Percentiles rank a stretch among this genome's conserved stretches.
phyloP scores from a whole-genome alignment of 805 yeast species.

The Candida anglica region DNA sequence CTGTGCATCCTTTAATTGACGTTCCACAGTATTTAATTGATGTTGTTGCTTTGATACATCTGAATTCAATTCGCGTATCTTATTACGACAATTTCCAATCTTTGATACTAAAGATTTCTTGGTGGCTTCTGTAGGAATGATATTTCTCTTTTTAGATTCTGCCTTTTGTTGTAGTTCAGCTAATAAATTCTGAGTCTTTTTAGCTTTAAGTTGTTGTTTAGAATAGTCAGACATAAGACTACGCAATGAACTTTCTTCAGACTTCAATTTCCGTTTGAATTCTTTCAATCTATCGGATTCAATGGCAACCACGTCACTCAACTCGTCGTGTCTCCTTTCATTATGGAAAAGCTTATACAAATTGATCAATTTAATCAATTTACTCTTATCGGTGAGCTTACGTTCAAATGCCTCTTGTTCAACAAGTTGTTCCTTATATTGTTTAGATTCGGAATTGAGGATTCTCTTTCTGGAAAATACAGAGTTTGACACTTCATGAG shows the following conservation, averaged over 20 bases:
- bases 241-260: slow-evolving; percentile 23
- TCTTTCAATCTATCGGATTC: slow-evolving; percentile 35
- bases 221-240: slow-evolving; percentile 39
- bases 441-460: slow-evolving; percentile 68
- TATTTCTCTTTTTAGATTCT: slow-evolving; percentile 42
- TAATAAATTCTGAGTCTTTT: slow-evolving; percentile 36
- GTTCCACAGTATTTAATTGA: slow-evolving; percentile 36
- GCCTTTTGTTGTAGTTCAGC: slow-evolving; percentile 31
- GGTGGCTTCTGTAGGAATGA: slow-evolving; percentile 63
- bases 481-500: slow-evolving; percentile 59
- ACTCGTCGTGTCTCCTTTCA: slow-evolving; percentile 36
- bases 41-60: slow-evolving; percentile 54
- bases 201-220: slow-evolving; percentile 39
- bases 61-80: slow-evolving; percentile 43
- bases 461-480: slow-evolving; percentile 68
- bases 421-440: slow-evolving; percentile 68
- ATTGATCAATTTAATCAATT: slow-evolving; percentile 45
- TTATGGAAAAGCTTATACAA: slow-evolving; percentile 66
- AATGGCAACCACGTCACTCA: slow-evolving; percentile 26
- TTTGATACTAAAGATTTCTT: slow-evolving; percentile 46
- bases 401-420: slow-evolving; percentile 67
- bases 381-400: slow-evolving; percentile 46
- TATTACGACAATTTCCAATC: slow-evolving; percentile 40
- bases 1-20: slow-evolving; percentile 45
- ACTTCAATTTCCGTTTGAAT: slow-evolving; percentile 22